Evolutionary conservation across 148 eudicot species (phyloP), one percentile per base, ranked within the genome.

Genomic region (Amaranthus palmeri): DNA sequence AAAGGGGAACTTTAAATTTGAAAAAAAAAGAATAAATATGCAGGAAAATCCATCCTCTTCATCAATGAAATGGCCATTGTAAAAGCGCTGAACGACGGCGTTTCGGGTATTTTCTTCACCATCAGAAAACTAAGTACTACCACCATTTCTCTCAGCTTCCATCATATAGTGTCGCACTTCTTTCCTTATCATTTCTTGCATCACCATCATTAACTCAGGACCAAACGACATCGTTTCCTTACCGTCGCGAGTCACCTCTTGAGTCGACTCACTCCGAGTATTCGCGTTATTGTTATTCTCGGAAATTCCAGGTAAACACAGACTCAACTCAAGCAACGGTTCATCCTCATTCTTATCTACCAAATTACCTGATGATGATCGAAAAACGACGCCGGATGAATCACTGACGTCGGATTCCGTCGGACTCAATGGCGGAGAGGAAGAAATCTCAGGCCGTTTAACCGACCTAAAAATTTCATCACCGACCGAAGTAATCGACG

Each of bases 171-270:
- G 75, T 75, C 82, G 81, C 45, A 90, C 90, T 44, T 90, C 96
- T 45, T 81, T 80, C 81, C 61, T 81, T 2, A 90, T 83, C 89
- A 90, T 81, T 59, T 81, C 88, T 65, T 80, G 85, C 86, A 90
- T 75, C 79, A 86, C 79, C 7, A 74, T 48, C 54, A 82, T 56
- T 11, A 87, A 57, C 56, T 90, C 90, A 0, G 81, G 78, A 4
- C 85, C 79, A 13, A 87, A 72, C 77, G 77, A 61, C 75, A 65
- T 25, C 72, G 80, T 51, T 49, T 76, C 69, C 41, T 18, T 67
- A 7, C 65, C 53, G 15, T 77, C 60, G n/a, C 60, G 54, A 18
- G 5, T 48, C 8, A 4, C 42, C 18, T 8, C 70, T 43, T 3
- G 63, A 13, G 48, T 44, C 70, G 74, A 46, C 65, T 65, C 71